Conservation (phyloP, 2,329 filamentous ascomycete genomes). For the Aschersonia sp. region DNA sequence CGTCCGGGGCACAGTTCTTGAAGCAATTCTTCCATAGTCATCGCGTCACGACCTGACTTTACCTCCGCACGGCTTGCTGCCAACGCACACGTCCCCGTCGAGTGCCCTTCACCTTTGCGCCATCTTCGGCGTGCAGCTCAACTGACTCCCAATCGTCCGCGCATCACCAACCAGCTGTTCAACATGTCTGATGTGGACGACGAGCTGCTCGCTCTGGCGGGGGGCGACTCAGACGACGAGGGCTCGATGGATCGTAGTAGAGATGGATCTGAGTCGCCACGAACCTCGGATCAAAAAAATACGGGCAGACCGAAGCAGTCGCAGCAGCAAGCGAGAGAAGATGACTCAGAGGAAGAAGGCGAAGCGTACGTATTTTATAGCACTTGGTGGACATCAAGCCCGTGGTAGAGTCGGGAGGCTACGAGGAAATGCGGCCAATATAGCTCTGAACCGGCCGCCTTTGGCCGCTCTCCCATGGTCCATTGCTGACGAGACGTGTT, state of each 20-base stretch:
- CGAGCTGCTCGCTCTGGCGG: slow-evolving; percentile 84
- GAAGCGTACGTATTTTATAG: slow-evolving; percentile 21
- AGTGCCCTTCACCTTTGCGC: too few species aligned
- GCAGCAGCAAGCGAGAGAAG: slow-evolving; percentile 27
- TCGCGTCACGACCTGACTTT: too few species aligned
- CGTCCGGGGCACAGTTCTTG: too few species aligned
- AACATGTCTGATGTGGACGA: slow-evolving; percentile 82
- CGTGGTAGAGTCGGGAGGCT: too few species aligned
- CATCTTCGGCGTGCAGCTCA: too few species aligned
- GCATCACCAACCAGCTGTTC: neutral
- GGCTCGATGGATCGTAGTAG: slow-evolving; percentile 37
- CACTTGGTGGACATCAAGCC: too few species aligned
- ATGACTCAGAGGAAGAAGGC: slow-evolving; percentile 49
- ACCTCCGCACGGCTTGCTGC: too few species aligned
- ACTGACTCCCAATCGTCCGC: neutral
- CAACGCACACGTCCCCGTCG: too few species aligned
- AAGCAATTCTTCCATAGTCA: too few species aligned
- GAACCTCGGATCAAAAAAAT: slow-evolving; percentile 17
- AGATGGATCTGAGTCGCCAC: slow-evolving; percentile 38
- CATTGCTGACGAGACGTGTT: slow-evolving; percentile 3
- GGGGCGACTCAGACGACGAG: slow-evolving; percentile 55
- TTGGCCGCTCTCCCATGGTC: neutral
- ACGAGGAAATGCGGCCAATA: too few species aligned
- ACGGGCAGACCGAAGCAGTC: slow-evolving; percentile 28
- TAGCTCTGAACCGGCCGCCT: neutral